Conservation (phyloP, 495 filamentous ascomycete species). For the Penicillium waksmanii region DNA sequence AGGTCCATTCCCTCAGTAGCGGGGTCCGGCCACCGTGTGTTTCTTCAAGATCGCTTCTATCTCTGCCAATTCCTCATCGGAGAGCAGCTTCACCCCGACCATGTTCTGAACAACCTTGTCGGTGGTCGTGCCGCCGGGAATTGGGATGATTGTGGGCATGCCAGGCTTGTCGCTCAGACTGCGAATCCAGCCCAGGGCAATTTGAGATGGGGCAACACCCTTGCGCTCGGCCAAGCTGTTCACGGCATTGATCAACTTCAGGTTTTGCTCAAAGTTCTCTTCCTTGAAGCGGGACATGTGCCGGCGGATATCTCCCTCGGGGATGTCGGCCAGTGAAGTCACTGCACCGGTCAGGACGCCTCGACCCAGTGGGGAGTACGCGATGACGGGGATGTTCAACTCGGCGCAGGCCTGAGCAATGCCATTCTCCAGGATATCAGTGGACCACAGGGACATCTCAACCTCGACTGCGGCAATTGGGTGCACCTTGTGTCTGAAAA, state of each 20-base stretch:
- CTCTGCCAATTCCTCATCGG: constrained; percentile 49
- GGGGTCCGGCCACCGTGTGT: constrained; percentile 40
- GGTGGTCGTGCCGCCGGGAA: constrained; percentile 67
- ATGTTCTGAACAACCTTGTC: constrained; percentile 53
- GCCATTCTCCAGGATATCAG: constrained; percentile 73
- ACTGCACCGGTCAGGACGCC: constrained; percentile 64
- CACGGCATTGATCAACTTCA: constrained; percentile 69
- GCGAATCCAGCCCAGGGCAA: constrained; percentile 76
- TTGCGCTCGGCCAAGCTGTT: constrained; percentile 69
- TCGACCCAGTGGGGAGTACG: constrained; percentile 62
- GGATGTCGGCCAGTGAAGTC: constrained; percentile 62
- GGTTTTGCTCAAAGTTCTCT: constrained; percentile 72
- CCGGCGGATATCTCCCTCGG: constrained; percentile 58
- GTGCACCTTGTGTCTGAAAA: constrained; percentile 56
- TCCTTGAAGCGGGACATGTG: constrained; percentile 66
- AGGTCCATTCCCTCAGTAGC: constrained; percentile 30
- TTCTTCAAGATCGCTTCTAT: constrained; percentile 48
- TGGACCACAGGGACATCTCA: constrained; percentile 73
- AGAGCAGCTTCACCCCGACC: constrained; percentile 37
- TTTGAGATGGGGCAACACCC: constrained; percentile 71
- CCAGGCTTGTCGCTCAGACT: constrained; percentile 59
- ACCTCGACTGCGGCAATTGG: constrained; percentile 78
- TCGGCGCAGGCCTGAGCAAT: constrained; percentile 72
- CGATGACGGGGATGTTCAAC: constrained; percentile 71
- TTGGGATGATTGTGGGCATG: constrained; percentile 76